phyloP scores from a whole-genome alignment of 306 rosid genomes.

The Potentilla sterilis region DNA sequence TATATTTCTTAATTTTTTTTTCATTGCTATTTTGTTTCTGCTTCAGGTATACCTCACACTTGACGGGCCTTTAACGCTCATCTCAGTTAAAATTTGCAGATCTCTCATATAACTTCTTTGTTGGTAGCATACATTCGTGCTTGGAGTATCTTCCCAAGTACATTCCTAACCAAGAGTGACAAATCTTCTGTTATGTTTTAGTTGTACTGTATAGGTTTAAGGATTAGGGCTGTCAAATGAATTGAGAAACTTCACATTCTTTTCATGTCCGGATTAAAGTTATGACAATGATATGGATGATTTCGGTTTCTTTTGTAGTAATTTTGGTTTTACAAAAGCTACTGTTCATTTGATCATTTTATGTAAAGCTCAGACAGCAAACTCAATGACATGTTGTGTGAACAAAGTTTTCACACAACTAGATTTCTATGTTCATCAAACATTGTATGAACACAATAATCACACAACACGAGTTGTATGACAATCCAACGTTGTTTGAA shows the following conservation, averaged over 20 bases:
- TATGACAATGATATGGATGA: too few relatives aligned
- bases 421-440: too few relatives aligned
- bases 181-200: background rate
- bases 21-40: conserved; percentile 5
- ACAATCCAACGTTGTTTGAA: too few relatives aligned
- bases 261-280: too few relatives aligned
- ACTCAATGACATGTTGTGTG: too few relatives aligned
- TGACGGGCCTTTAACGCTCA: conserved; percentile 66
- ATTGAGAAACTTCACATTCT: background rate
- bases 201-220: background rate
- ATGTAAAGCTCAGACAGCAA: too few relatives aligned
- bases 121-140: conserved; percentile 83
- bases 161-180: conserved; percentile 13
- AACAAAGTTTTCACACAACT: too few relatives aligned
- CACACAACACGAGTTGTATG: too few relatives aligned
- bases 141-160: conserved; percentile 85
- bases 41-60: conserved; percentile 63
- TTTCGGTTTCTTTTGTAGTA: too few relatives aligned
- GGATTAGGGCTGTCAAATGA: background rate
- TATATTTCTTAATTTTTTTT: conserved; percentile 26
- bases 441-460: too few relatives aligned
- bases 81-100: conserved; percentile 70
- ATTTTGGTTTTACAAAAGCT: too few relatives aligned
- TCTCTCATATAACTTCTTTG: conserved; percentile 85
- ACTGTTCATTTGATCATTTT: too few relatives aligned